Evolutionary conservation across 2,329 filamentous ascomycete genomes (phyloP), one percentile per base, ranked within the genome.

Genomic region (Colletotrichum costaricense): DNA sequence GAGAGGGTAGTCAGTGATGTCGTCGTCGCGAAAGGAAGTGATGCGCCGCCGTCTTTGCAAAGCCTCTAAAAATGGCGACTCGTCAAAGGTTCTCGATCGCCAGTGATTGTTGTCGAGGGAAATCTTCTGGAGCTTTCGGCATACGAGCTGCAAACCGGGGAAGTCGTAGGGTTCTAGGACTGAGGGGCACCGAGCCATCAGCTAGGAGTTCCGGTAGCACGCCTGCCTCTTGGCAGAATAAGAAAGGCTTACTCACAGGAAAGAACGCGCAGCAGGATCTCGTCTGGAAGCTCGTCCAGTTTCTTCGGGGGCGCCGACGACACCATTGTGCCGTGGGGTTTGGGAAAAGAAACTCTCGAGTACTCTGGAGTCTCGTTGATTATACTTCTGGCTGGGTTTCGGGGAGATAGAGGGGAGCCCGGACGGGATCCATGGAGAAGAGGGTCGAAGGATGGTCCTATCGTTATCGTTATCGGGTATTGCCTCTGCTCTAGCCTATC

Each of bases 31-130:
- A 22, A 62, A 54, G 9, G 57, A 38, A 22, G 66, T 57, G 12
- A 86, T 81, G 0, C 85, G 82, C 35, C 86, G 80, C 78, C 87
- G 86, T 19, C 89, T 87, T 71, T 87, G 87, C 28, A 94, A 88
- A n/a, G 86, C 84, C 38, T 90, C 87, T 78, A 93, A 89, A 80
- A 92, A 92, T 42, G 87, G 81, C 19, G 94, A 96, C 71, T 91
- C 86, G 46, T 92, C 87, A 80, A 97, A 94, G 80, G 93, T 95
- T 79, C 92, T 87, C 3, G 88, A 84, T 74, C 93, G 93, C 95
- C 95, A 98, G 46, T 96, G 85, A 52, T 87, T 88, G 77, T 93
- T 89, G 79, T 97, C 94, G 69, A 94, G 91, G 52, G 90, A 92
- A 55, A 97, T 85, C 35, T 85, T 82, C 33, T 92, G 88, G 72